phyloP scores from a whole-genome alignment of 208 protist genomes.

The Trypanosomatidae sp. region DNA sequence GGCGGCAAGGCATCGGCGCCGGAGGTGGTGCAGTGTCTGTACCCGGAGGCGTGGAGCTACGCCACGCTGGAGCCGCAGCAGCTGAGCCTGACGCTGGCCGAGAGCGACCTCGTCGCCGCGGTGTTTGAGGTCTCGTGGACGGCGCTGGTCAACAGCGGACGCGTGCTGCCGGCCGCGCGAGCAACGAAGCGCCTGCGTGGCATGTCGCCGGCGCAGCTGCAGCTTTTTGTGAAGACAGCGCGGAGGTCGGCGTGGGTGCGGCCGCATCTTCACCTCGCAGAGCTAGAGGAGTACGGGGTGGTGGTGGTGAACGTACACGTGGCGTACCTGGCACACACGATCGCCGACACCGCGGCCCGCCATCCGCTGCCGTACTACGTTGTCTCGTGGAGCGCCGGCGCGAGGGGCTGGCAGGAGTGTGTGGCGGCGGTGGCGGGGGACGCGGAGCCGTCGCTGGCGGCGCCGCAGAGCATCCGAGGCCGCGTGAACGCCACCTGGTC shows the following conservation, averaged over 20 bases:
- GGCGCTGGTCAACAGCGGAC: conserved; percentile 19
- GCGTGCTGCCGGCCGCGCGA: conserved; percentile 21
- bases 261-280: conserved; percentile 26
- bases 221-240: conserved; percentile 17
- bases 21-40: conserved; percentile 19
- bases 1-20: not conserved
- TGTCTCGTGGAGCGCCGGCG: conserved; percentile 23
- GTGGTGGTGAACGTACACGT: conserved; percentile 37
- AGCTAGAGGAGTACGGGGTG: conserved; percentile 32
- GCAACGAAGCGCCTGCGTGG: conserved; percentile 28
- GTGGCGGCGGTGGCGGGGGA: conserved; percentile 10
- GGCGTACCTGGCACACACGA: conserved; percentile 8
- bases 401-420: conserved; percentile 25
- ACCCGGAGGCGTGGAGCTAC: conserved; percentile 31
- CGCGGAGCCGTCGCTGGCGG: conserved; percentile 18
- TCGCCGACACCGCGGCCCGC: conserved; percentile 1
- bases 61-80: conserved; percentile 14
- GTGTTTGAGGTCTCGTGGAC: conserved; percentile 23
- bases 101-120: conserved; percentile 3
- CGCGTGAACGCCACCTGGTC: conserved; percentile 20
- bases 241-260: conserved; percentile 20
- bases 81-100: conserved; percentile 7
- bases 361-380: conserved; percentile 29
- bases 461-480: conserved; percentile 30
- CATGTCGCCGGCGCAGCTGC: conserved; percentile 35